Evolutionary conservation across 2,329 filamentous ascomycete genomes (phyloP), one percentile per base, ranked within the genome.

Genomic region (Westerdykella aurantiaca): DNA sequence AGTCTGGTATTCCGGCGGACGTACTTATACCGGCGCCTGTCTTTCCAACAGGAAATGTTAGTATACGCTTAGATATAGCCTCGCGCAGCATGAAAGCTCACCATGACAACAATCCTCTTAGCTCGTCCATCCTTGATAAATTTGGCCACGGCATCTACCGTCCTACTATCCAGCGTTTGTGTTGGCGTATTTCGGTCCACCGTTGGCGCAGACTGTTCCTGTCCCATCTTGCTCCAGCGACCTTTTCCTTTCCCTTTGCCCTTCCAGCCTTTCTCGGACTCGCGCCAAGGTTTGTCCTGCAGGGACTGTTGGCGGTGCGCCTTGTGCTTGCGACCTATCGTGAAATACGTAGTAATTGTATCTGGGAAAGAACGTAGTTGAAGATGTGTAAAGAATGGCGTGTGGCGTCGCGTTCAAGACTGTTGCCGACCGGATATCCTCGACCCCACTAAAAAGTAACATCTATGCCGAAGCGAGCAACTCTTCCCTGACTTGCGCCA

Each of bases 21-120:
- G 86, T 91, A 23, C 83, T 88, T 54, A 96, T 94, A 38, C 91
- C 91, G 11, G 91, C 90, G 46, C 91, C 91, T 2, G 86, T 89
- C 77, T 78, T 23, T 38, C 5, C 16, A 5, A n/a, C 33, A 17
- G 5, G 4, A 16, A 18, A 13, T 39, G 35, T 56, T 35, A 39
- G 25, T 7, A n/a, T 53, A 10, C 55, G 44, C 22, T 34, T 21
- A 13, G 18, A n/a, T 38, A 2, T 33, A 23, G 25, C n/a, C 33
- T 14, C 10, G 23, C 23, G 23, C 5, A 18, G 9, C 12, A 18
- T 33, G 13, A 6, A 5, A 35, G 33, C 70, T 41, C 65, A 80
- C 78, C 80, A 97, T 82, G 49, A 96, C 85, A 18, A 95, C 88
- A 45, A 98, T 85, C 39, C 77, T 78, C 57, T 78, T 78, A 29